Evolutionary conservation across 257 asterid genomes (phyloP).

Genomic region (Solanum bulbocastanum): DNA sequence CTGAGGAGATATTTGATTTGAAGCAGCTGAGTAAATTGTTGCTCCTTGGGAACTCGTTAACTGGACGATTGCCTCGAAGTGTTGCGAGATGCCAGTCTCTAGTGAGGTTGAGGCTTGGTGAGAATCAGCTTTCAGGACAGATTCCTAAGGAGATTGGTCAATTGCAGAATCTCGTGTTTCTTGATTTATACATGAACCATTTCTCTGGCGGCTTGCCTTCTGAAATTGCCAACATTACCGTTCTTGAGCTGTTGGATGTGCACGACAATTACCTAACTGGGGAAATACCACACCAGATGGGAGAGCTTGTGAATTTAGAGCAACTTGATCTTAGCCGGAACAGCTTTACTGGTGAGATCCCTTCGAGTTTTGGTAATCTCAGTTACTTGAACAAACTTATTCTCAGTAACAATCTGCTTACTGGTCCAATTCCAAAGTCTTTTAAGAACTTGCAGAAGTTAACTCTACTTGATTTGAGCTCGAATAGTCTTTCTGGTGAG

Average conservation of each 20-base stretch:
- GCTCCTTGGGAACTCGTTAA: conserved; percentile 66
- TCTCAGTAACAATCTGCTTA: conserved; percentile 56
- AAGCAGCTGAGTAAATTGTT: conserved; percentile 76
- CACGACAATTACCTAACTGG: conserved; percentile 68
- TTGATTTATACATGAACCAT: conserved; percentile 79
- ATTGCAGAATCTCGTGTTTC: conserved; percentile 82
- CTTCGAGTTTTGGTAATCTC: conserved; percentile 69
- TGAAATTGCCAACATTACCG: conserved; percentile 58
- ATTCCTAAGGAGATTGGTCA: conserved; percentile 88
- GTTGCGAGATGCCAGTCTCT: conserved; percentile 76
- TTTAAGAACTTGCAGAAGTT: conserved; percentile 56
- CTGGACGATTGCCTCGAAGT: conserved; percentile 48
- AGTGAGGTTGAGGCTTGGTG: conserved; percentile 80
- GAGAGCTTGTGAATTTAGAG: conserved; percentile 66
- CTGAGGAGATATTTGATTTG: conserved; percentile 66
- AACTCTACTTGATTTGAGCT: conserved; percentile 82
- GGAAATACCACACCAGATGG: conserved; percentile 50
- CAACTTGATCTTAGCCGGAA: conserved; percentile 92
- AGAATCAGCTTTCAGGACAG: conserved; percentile 81
- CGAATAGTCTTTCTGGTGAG: conserved; percentile 54
- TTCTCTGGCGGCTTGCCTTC: conserved; percentile 74
- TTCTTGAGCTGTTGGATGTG: conserved; percentile 77
- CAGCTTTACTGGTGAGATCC: conserved; percentile 62
- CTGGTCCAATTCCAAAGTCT: conserved; percentile 52
- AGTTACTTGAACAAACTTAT: conserved; percentile 76